A percentile compares a stretch with the other conserved stretches of the same genome.
Evolutionary conservation across 2,329 filamentous ascomycete species (phyloP).

Genomic region (Penicillium concentricum): DNA sequence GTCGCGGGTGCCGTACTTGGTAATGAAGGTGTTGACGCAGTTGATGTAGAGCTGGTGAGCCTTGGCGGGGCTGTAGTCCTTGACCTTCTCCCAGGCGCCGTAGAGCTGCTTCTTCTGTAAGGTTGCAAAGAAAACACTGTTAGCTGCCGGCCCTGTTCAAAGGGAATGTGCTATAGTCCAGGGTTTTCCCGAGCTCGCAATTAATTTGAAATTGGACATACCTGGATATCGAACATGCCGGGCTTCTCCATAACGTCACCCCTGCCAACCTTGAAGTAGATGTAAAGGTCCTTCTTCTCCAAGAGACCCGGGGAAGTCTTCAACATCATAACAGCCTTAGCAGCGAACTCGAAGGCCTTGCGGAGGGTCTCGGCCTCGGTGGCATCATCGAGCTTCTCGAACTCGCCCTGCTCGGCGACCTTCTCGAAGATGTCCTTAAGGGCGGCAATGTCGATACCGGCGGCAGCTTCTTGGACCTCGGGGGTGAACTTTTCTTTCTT

Average conservation of each 20-base stretch:
- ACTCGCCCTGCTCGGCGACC: constrained; percentile 16
- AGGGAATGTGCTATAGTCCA: not conserved
- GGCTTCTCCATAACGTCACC: constrained; percentile 32
- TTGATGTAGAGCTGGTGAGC: constrained; percentile 77
- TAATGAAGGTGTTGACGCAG: constrained; percentile 70
- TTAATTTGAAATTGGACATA: constrained; percentile 19
- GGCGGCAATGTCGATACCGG: constrained; percentile 24
- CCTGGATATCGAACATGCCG: constrained; percentile 42
- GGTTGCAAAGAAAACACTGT: constrained; percentile 5
- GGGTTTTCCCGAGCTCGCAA: not conserved
- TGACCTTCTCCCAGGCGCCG: constrained; percentile 70
- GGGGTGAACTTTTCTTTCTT: constrained; percentile 29
- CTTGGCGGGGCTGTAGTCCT: constrained; percentile 61
- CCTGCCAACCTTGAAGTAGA: constrained; percentile 40
- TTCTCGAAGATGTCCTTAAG: constrained; percentile 24
- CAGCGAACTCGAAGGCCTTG: constrained; percentile 33
- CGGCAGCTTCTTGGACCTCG: constrained; percentile 28
- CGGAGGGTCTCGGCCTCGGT: constrained; percentile 17
- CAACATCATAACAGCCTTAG: constrained; percentile 32
- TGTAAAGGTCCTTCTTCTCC: constrained; percentile 37
- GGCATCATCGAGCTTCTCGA: constrained; percentile 14
- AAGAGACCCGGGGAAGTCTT: constrained; percentile 21
- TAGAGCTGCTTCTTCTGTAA: constrained; percentile 75
- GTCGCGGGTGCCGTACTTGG: constrained; percentile 55
- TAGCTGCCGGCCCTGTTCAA: constrained; percentile 11